Evolutionary conservation across 2,329 filamentous ascomycete species (phyloP), one percentile per base, ranked within the genome.

Genomic region (Alternaria arborescens): DNA sequence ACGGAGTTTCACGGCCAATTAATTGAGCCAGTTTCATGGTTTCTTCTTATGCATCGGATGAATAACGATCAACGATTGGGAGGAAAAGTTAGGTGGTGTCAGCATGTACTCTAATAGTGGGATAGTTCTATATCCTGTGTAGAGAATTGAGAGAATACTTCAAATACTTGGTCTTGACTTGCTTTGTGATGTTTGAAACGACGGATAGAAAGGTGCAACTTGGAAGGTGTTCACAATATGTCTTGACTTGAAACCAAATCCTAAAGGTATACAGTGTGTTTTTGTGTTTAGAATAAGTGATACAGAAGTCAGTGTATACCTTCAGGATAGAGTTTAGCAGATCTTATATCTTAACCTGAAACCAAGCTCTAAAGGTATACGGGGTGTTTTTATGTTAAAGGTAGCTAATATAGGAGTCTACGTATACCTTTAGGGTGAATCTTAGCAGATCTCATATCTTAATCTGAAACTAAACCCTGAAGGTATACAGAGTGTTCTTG

Each of bases 51-150:
- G 76, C 74, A 77, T 78, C 66, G 71, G 70, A 77, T 65, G 75
- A 77, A 60, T 76, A 66, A 78, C 64, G 75, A 76, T 74, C 61
- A 67, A 78, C 61, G 74, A 77, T 68, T 72, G 71, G 70, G 55
- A 67, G 66, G 64, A 76, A 77, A 77, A 77, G 71, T 77, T 73
- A 58, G 64, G 69, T 62, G 61, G 53, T 30, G 58, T 61, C 65
- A 70, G 65, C 69, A 74, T 75, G 70, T 74, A 74, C 70, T 75
- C 72, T 74, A 72, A 69, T 75, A 60, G 59, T 58, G 53, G 62
- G 71, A 64, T 58, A 51, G 22, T 65, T 30, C 28, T 11, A 66
- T 40, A 54, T 60, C 67, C 63, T 69, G 60, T 70, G 65, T 69
- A 68, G 64, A 69, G 61, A 75, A 73, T 70, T 26, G 55, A 71